Percentiles rank a stretch among this genome's conserved stretches.
Conservation (phyloP, 345 rosid genomes). For the Gossypium stocksii region DNA sequence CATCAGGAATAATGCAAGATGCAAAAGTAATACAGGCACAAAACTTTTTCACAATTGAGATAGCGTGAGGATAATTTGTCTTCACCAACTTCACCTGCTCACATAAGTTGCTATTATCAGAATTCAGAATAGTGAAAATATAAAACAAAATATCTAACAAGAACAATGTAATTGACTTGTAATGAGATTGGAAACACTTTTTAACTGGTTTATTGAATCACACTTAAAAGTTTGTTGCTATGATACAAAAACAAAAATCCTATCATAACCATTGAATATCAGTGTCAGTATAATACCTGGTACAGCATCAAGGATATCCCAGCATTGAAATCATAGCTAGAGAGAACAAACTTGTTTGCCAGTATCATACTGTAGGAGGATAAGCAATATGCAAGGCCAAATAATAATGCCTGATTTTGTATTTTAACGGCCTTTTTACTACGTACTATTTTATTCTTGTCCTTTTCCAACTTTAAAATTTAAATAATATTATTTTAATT, state of each 20-base stretch:
- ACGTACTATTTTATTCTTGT: slow-evolving; percentile 45
- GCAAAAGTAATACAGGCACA: too few relatives aligned
- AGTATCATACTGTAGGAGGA: slow-evolving; percentile 98
- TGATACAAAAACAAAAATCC: background rate
- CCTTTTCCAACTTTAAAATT: slow-evolving; percentile 54
- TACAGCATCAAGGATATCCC: slow-evolving; percentile 92
- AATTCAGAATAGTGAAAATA: too few relatives aligned
- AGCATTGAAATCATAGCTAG: slow-evolving; percentile 88
- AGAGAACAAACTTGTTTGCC: slow-evolving; percentile 89
- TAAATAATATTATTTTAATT: too few relatives aligned
- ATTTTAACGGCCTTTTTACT: slow-evolving; percentile 38
- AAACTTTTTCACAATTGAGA: too few relatives aligned
- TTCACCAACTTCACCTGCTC: too few relatives aligned
- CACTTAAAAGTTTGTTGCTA: background rate
- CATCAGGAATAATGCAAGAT: too few relatives aligned
- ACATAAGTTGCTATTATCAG: too few relatives aligned
- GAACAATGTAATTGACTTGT: too few relatives aligned
- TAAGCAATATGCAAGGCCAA: slow-evolving; percentile 88
- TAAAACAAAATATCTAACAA: too few relatives aligned
- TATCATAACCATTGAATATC: background rate
- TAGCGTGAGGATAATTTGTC: too few relatives aligned
- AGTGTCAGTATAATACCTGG: slow-evolving; percentile 52
- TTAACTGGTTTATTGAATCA: background rate
- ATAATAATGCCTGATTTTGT: slow-evolving; percentile 71
- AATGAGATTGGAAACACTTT: slow-evolving; percentile 4